Base-by-base conservation (phyloP, 2,329 filamentous ascomycete species). In the Juglanconis oblonga region DNA sequence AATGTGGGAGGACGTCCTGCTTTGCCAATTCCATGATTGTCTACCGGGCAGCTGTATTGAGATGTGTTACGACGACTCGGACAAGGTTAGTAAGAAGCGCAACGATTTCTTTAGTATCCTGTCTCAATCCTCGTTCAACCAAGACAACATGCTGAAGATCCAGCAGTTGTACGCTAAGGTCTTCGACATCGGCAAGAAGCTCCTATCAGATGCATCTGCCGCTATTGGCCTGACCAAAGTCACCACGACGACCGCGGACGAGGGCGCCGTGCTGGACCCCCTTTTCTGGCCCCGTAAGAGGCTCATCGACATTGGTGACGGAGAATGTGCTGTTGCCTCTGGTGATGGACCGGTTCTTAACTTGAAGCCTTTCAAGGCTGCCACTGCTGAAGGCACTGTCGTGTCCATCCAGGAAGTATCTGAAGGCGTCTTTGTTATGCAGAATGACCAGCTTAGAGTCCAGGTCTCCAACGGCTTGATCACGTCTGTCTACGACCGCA, bases 11-110 rank as follows among this genome's bases (percentile, higher is more conserved):
- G 83, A 84, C 58, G 89, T 94, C 3, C 81, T 98, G 31, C 84
- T 98, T 32, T 98, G 94, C 66, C 95, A 99, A 70, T 99, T 99
- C 81, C 95, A 99, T 66, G 95, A 99, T 72, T 98, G 95, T 72
- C 81, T 99, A 55, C 95, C 95, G 0, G 95, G 95, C 58, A 97
- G 92, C 71, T 91, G 87, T 38, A 98, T 99, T 67, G 93, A 96
- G 73, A 97, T 98, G 92, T 97, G 92, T 74, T 98, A 98, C 69
- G 91, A 96, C 72, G 95, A 99, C 71, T 96, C 93, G 3, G 90
- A 97, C 71, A 84, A 92, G 76, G 84, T 86, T 73, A 72, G 76
- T 67, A 14, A 29, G 14, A 5, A 24, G 47, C 10, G 8, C 11
- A 29, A 17, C 10, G 11, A 40, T 33, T 36, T 49, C 53, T 49